These are phyloP conservation scores for Macrophomina tecta DNA, from an alignment of 2,329 filamentous ascomycete genomes.

Conservation along the genomic window DNA sequence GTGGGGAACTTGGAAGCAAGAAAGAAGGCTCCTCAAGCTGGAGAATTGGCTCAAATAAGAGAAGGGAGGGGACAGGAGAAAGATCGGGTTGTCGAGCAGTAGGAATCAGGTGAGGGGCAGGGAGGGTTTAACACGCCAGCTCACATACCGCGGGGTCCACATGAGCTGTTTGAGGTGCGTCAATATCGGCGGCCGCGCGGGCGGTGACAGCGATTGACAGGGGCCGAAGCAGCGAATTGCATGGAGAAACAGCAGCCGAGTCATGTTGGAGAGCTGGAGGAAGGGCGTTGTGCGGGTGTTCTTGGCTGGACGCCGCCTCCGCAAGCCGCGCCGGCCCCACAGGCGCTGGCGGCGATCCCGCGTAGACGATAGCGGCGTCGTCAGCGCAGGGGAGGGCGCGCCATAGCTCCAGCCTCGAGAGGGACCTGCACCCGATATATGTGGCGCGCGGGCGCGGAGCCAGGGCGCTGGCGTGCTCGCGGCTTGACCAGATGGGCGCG, in stretches of 20 bases:
- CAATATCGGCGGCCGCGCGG: slow-evolving; percentile 11
- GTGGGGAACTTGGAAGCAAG: not conserved
- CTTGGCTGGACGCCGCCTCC: not conserved
- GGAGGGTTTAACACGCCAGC: slow-evolving; percentile 18
- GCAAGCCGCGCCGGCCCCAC: slow-evolving; percentile 10
- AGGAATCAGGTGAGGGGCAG: slow-evolving; percentile 11
- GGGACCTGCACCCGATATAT: slow-evolving; percentile 1
- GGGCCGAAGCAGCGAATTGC: not conserved
- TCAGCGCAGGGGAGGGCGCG: slow-evolving; percentile 6
- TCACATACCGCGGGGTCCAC: slow-evolving; percentile 15
- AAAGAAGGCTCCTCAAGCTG: not conserved
- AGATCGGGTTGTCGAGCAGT: not conserved
- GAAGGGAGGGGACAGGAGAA: not conserved
- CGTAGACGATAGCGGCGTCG: slow-evolving; percentile 1
- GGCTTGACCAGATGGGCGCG: not conserved
- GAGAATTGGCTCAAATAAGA: not conserved
- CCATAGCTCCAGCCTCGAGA: not conserved
- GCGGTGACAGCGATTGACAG: slow-evolving; percentile 13
- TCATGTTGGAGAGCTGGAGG: not conserved
- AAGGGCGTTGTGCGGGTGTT: not conserved
- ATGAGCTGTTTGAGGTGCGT: slow-evolving; percentile 16
- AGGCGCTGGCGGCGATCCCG: slow-evolving; percentile 2
- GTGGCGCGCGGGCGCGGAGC: not conserved
- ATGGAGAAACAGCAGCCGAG: not conserved
- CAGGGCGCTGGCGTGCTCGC: slow-evolving; percentile 15